These are phyloP conservation scores for Fusarium udum DNA, from an alignment of 2,329 filamentous ascomycete species.

Conservation along the genomic window DNA sequence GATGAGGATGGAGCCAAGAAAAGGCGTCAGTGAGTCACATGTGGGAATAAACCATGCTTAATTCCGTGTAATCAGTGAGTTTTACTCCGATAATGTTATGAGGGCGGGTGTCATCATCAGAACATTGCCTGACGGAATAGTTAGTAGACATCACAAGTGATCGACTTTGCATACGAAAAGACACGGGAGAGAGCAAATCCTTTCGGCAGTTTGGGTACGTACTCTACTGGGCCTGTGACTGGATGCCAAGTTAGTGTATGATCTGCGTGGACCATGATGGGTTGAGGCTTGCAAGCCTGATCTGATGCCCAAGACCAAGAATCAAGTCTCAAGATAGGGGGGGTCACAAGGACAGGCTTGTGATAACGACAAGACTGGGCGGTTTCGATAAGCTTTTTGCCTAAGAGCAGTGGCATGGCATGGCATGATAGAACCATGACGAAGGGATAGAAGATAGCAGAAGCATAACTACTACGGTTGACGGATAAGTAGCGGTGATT, in stretches of 20 bases:
- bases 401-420: neutral
- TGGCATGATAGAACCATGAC: constrained; percentile 20
- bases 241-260: neutral
- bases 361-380: neutral
- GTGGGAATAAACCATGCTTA: constrained; percentile 6
- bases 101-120: neutral
- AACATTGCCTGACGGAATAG: neutral
- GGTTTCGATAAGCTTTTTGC: constrained; percentile 26
- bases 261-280: neutral
- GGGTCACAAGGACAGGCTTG: constrained; percentile 19
- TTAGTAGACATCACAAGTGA: neutral
- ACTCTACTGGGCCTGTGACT: neutral
- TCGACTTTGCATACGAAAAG: neutral
- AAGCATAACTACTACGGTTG: neutral
- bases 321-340: neutral
- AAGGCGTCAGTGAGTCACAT: constrained; percentile 30
- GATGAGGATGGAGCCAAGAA: neutral
- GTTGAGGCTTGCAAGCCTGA: constrained; percentile 7
- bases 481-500: neutral
- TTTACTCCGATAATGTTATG: neutral
- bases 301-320: neutral
- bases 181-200: neutral
- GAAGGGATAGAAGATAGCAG: neutral
- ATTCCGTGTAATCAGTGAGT: neutral
- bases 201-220: constrained; percentile 25